These are phyloP conservation scores for Limnanthes douglasii DNA, from an alignment of 345 rosid species.

Conservation along the genomic window DNA sequence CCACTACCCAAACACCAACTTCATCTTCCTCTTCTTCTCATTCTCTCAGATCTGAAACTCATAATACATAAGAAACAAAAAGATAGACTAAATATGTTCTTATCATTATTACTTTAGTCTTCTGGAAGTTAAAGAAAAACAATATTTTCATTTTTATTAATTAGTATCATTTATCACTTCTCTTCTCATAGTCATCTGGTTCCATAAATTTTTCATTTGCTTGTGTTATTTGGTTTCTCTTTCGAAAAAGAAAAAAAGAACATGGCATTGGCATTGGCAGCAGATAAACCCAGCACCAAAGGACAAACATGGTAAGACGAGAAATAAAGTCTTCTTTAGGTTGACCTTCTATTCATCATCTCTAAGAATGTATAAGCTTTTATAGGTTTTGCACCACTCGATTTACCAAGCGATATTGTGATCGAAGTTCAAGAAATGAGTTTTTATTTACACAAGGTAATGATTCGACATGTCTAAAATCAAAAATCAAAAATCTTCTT, in stretches of 20 bases:
- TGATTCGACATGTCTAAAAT: not conserved
- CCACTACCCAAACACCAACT: too few relatives aligned
- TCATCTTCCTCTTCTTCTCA: too few relatives aligned
- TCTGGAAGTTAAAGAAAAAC: too few relatives aligned
- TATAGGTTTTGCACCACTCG: constrained; percentile 89
- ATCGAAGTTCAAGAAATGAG: constrained; percentile 79
- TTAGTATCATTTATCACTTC: constrained; percentile 28
- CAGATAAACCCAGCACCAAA: constrained; percentile 49
- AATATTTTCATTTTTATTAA: too few relatives aligned
- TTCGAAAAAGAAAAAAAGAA: constrained; percentile 6
- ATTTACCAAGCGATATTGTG: constrained; percentile 81
- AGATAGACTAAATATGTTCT: constrained; percentile 13
- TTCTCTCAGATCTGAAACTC: too few relatives aligned
- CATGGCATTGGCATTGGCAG: constrained; percentile 33
- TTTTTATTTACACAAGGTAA: constrained; percentile 91
- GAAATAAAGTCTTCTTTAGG: not conserved
- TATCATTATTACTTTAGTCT: constrained; percentile 26
- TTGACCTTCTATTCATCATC: not conserved
- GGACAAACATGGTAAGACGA: constrained; percentile 85
- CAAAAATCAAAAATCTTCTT: too few relatives aligned
- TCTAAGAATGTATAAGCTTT: not conserved
- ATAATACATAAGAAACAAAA: too few relatives aligned
- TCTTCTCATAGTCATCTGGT: constrained; percentile 7
- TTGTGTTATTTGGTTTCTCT: too few relatives aligned
- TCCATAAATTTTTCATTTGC: too few relatives aligned